Percentiles rank a stretch among this genome's conserved stretches.
Evolutionary conservation across 805 yeast species (phyloP).

Genomic region (Cyberlindnera meyerae): DNA sequence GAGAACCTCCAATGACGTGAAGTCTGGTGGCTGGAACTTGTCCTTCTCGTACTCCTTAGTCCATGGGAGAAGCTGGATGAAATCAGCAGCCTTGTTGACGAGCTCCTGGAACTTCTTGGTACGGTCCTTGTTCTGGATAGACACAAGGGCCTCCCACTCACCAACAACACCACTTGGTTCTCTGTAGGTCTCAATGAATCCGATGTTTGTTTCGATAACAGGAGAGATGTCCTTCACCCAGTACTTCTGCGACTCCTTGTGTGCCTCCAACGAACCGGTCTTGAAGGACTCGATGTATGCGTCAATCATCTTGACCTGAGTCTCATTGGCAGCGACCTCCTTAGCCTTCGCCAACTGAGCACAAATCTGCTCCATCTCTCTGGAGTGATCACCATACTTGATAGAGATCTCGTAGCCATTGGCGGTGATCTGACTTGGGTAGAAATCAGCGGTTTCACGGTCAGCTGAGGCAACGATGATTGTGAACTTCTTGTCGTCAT

Average conservation of each 20-base stretch:
- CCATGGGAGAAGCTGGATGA: constrained; percentile 76
- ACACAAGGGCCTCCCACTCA: constrained; percentile 90
- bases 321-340: constrained; percentile 65
- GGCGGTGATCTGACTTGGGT: constrained; percentile 42
- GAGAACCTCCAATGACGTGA: constrained; percentile 83
- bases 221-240: constrained; percentile 92
- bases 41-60: constrained; percentile 70
- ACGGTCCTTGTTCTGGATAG: constrained; percentile 83
- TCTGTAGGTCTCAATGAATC: constrained; percentile 89
- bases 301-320: constrained; percentile 60
- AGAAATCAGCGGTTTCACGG: constrained; percentile 43
- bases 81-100: constrained; percentile 61
- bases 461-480: constrained; percentile 68
- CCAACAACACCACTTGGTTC: constrained; percentile 91
- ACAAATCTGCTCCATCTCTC: constrained; percentile 59
- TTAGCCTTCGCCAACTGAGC: constrained; percentile 52
- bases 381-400: constrained; percentile 72
- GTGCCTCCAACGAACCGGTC: constrained; percentile 82
- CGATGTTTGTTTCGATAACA: constrained; percentile 72
- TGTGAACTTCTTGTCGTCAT: constrained; percentile 40
- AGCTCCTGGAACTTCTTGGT: constrained; percentile 72
- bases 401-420: constrained; percentile 43
- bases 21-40: constrained; percentile 86
- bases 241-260: constrained; percentile 73
- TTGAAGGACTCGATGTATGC: constrained; percentile 64